phyloP scores from a whole-genome alignment of 495 filamentous ascomycete genomes.

The Staphylotrichum tortipilum region DNA sequence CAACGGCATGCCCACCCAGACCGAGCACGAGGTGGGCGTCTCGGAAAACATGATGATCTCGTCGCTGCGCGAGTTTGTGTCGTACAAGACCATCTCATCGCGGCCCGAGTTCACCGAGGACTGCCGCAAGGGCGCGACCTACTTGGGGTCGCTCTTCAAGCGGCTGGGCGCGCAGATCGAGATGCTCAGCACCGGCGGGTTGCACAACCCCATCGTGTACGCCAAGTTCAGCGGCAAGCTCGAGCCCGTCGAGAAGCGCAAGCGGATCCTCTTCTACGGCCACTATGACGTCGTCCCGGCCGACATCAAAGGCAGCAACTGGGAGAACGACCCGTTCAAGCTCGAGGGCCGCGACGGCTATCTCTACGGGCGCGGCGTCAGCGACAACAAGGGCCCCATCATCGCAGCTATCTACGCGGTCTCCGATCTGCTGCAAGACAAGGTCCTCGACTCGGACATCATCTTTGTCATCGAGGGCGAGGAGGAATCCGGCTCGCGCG shows the following conservation, averaged over 20 bases:
- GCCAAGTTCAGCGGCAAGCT: conserved; percentile 74
- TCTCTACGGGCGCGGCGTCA: conserved; percentile 90
- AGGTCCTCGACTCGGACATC: conserved; percentile 73
- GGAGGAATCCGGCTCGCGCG: conserved; percentile 87
- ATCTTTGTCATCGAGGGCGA: conserved; percentile 94
- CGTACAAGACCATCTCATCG: conserved; percentile 83
- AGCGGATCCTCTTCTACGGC: conserved; percentile 91
- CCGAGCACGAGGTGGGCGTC: conserved; percentile 22
- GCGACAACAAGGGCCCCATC: conserved; percentile 94
- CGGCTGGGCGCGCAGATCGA: conserved; percentile 82
- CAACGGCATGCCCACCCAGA: conserved; percentile 42
- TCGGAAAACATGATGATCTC: conserved; percentile 69
- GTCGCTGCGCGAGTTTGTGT: conserved; percentile 73
- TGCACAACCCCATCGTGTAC: conserved; percentile 79
- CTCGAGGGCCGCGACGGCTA: conserved; percentile 83
- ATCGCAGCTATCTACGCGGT: conserved; percentile 89
- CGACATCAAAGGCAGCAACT: conserved; percentile 65
- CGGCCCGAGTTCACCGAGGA: conserved; percentile 75
- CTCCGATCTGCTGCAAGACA: conserved; percentile 70
- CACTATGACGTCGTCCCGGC: conserved; percentile 99
- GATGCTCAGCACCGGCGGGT: conserved; percentile 63
- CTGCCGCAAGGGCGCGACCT: conserved; percentile 86
- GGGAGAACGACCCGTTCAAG: conserved; percentile 80
- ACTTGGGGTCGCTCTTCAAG: conserved; percentile 79
- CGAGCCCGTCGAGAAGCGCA: conserved; percentile 47